A percentile compares a stretch with the other conserved stretches of the same genome.
These are phyloP conservation scores for Aureobasidium sp. DNA, from an alignment of 2,329 filamentous ascomycete genomes.

Conservation along the genomic window DNA sequence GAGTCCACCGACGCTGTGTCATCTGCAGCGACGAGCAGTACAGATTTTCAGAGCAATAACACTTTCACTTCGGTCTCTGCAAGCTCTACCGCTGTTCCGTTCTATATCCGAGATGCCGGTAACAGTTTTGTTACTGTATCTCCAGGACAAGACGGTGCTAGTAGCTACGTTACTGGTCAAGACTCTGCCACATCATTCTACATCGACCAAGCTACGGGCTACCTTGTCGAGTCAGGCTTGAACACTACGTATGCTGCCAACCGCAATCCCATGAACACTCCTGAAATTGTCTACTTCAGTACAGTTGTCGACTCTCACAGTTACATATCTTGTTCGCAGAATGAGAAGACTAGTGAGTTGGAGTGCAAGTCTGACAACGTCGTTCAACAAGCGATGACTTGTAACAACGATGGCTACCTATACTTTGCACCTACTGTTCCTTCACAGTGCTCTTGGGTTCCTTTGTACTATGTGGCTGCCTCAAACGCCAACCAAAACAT, in stretches of 20 bases:
- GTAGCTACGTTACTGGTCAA: background rate
- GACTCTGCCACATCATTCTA: conserved; percentile 4
- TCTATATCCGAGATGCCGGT: background rate
- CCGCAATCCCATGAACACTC: background rate
- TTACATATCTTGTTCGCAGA: conserved; percentile 4
- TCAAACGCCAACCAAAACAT: background rate
- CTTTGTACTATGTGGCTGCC: background rate
- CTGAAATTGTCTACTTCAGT: conserved; percentile 6
- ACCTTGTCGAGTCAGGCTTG: background rate
- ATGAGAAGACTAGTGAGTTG: background rate
- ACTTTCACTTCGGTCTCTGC: background rate
- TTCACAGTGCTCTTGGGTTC: background rate
- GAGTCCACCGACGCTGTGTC: background rate
- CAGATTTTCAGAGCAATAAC: background rate
- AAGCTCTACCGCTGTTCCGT: background rate
- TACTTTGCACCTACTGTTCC: conserved; percentile 4
- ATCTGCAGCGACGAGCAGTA: background rate
- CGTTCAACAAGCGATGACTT: conserved; percentile 1
- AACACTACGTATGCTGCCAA: background rate
- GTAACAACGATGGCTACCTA: background rate
- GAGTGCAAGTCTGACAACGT: background rate
- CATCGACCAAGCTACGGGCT: background rate
- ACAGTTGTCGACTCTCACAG: background rate
- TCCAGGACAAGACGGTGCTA: background rate
- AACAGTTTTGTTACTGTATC: background rate